Base-by-base conservation (phyloP, 208 protist species). In the Wallacemonas rigidus region DNA sequence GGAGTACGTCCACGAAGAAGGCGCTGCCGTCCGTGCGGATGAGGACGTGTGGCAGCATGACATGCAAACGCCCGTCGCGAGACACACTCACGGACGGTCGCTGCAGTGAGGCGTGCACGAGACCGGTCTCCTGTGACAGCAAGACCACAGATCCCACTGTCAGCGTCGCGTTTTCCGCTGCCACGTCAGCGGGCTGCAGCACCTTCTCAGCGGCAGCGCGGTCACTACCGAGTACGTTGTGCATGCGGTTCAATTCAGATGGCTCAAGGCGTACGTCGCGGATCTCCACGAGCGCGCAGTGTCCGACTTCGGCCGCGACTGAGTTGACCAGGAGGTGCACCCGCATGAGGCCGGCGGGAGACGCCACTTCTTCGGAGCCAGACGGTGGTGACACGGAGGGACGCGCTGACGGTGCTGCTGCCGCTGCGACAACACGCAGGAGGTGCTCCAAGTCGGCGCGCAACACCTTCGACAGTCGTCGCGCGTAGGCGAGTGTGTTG, bases 1-100 rank as follows among this genome's bases (percentile, higher is more conserved):
- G 60, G 11, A 65, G 60, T 14, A 65, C 3, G 40, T 65, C 60
- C 11, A 65, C 60, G 39, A 65, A 65, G 26, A 65, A 65, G 12
- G 60, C 41, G 41, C 41, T 53, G 40, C 60, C 60, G 17, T 65
- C 60, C 1, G 41, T 65, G 7, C 36, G 4, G 4, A 65, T 14
- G 9, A 51, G 38, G 12, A 65, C 36, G 17, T 17, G 60, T 9
- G 60, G 60, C 5, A 65, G n/a, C 3, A 50, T n/a, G 11, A 65
- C 41, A 14, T 41, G 60, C 43, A 65, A 15, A 7, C 44, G 41
- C 17, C 50, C 7, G 39, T 65, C 60, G 11, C 11, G 2, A 9
- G 41, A 41, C 60, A 65, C n/a, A 5, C 15, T 50, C 11, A 65
- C 8, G 12, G 60, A 65, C 40, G 60, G 60, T 7, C 43, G 41